phyloP scores from a whole-genome alignment of 192 early-diverging fungal species.

The Pilaira anomala region DNA sequence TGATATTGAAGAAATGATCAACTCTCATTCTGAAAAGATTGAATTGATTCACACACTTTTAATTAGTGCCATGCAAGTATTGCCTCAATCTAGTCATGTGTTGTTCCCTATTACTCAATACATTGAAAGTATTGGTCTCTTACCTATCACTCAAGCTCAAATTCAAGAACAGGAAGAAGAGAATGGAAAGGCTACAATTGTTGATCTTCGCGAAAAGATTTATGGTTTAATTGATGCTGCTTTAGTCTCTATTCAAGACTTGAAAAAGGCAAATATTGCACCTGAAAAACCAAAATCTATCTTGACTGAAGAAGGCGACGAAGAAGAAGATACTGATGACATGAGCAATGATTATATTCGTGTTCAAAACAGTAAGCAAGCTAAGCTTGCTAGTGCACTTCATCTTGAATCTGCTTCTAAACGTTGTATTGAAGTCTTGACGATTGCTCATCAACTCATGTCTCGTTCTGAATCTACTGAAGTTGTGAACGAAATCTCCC shows the following conservation, averaged over 20 bases:
- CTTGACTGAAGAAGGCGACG: constrained; percentile 19
- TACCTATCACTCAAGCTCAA: constrained; percentile 21
- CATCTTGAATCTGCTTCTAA: constrained; percentile 35
- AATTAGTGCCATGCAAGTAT: constrained; percentile 16
- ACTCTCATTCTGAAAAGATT: constrained; percentile 30
- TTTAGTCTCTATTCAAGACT: constrained; percentile 43
- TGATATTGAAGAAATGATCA: constrained; percentile 32
- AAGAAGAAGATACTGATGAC: constrained; percentile 39
- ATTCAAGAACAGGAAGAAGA: constrained; percentile 2
- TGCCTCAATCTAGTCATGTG: constrained; percentile 36
- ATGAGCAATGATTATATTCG: constrained; percentile 49
- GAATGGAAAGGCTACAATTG: not conserved
- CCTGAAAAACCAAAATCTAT: constrained; percentile 3
- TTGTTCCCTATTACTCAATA: constrained; percentile 40
- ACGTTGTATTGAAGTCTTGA: constrained; percentile 26
- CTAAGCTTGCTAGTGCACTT: constrained; percentile 34
- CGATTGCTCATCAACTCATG: constrained; percentile 33
- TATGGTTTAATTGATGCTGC: constrained; percentile 42
- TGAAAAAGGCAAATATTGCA: constrained; percentile 25
- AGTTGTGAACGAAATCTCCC: constrained; percentile 20
- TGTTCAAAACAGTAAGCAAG: constrained; percentile 37
- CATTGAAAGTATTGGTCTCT: constrained; percentile 27
- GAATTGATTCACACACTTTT: constrained; percentile 29
- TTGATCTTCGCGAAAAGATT: constrained; percentile 13
- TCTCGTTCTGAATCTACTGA: constrained; percentile 19